These are phyloP conservation scores for Annulohypoxylon truncatum DNA, from an alignment of 2,329 filamentous ascomycete genomes.

Conservation along the genomic window DNA sequence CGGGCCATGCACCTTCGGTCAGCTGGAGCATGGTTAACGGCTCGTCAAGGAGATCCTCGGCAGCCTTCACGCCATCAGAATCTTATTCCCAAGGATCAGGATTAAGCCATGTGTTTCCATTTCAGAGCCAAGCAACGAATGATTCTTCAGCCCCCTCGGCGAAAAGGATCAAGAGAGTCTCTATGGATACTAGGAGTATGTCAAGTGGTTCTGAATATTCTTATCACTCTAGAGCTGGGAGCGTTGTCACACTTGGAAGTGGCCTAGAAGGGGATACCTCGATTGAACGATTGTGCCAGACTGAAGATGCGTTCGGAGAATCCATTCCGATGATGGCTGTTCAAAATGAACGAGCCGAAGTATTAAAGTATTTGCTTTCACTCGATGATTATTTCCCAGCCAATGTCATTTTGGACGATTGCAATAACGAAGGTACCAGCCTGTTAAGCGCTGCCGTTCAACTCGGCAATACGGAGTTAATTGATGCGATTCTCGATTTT, in stretches of 20 bases:
- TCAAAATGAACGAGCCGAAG: constrained; percentile 75
- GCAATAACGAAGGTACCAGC: constrained; percentile 90
- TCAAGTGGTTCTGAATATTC: constrained; percentile 89
- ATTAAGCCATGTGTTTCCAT: constrained; percentile 90
- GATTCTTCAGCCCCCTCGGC: constrained; percentile 52
- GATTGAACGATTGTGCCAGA: constrained; percentile 80
- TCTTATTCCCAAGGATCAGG: constrained; percentile 67
- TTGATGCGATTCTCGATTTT: constrained; percentile 79
- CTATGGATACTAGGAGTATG: constrained; percentile 89
- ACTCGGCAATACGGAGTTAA: constrained; percentile 78
- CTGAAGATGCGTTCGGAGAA: constrained; percentile 77
- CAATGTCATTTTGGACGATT: constrained; percentile 79
- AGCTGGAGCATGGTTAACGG: constrained; percentile 62
- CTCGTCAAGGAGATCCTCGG: constrained; percentile 57
- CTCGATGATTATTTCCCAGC: constrained; percentile 80
- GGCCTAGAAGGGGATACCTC: constrained; percentile 88
- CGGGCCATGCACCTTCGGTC: constrained; percentile 59
- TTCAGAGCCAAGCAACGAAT: constrained; percentile 70
- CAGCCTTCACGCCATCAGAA: constrained; percentile 58
- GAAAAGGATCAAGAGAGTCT: constrained; percentile 79
- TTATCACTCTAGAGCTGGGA: constrained; percentile 81
- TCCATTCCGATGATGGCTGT: constrained; percentile 90
- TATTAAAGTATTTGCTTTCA: constrained; percentile 82
- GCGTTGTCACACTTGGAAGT: constrained; percentile 78
- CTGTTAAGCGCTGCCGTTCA: constrained; percentile 92